Evolutionary conservation across 805 yeast species (phyloP), one percentile per base, ranked within the genome.

Genomic region (Wickerhamomyces canadensis): DNA sequence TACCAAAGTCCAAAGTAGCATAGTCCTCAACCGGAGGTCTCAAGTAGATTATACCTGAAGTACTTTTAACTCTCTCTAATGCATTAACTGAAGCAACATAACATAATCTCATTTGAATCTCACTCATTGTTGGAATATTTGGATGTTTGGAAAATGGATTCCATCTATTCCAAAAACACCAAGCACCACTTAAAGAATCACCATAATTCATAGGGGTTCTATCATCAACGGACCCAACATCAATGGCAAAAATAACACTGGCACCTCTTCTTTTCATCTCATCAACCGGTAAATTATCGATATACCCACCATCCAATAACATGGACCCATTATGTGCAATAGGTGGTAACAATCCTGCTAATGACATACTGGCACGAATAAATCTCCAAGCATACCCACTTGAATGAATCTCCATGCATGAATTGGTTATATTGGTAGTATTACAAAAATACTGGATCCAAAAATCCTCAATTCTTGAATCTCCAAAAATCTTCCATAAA

Each of bases 21-120:
- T 80, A 91, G 43, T 76, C 72, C 49, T 91, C 97, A 51, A 93
- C 84, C 1, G 98, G 98, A 4, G 98, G 98, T 32, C 98, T 72
- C 47, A 88, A 65, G 54, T 91, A 91, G 7, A 84, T 65, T 11
- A 93, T 91, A 0, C 96, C 96, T 0, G 87, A 83, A 0, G 88
- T 81, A 21, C 58, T 66, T 55, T 91, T 93, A 2, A 96, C 97
- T 41, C 73, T 70, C 51, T 91, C 96, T 34, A 93, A 64, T 0
- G 97, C 97, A 61, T 85, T 84, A 1, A 91, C 98, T 35, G 96
- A 85, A 0, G 96, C 85, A 27, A 91, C 98, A 57, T 93, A 91
- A 1, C 97, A 96, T 42, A 91, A 65, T 39, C 98, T 69, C 65
- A 87, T 73, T 62, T 91, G 98, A 41, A 91, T 87, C 55, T 91